A percentile compares a stretch with the other conserved stretches of the same genome.
These are phyloP conservation scores for Lasiosphaeria ovina DNA, from an alignment of 495 filamentous ascomycete species.

Conservation along the genomic window DNA sequence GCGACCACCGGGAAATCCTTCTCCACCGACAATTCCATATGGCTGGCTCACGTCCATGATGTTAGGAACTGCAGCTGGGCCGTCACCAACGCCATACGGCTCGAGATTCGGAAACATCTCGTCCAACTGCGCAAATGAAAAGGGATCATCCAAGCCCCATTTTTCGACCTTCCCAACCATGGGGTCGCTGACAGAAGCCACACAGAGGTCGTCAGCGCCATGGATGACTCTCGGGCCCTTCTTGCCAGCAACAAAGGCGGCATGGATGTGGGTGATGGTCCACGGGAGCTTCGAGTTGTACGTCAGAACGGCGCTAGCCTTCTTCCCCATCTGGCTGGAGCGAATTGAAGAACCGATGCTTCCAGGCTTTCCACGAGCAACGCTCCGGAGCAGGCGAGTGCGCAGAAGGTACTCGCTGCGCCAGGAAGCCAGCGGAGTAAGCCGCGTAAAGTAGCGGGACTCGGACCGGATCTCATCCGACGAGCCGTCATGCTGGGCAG, in stretches of 20 bases:
- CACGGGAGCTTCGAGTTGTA: slow-evolving; percentile 79
- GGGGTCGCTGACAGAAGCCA: slow-evolving; percentile 72
- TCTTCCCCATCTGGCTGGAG: slow-evolving; percentile 53
- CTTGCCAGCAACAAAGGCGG: slow-evolving; percentile 64
- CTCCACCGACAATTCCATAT: slow-evolving; percentile 79
- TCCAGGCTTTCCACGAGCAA: slow-evolving; percentile 67
- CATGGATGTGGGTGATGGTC: slow-evolving; percentile 73
- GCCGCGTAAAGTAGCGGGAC: slow-evolving; percentile 68
- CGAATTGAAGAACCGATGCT: slow-evolving; percentile 35
- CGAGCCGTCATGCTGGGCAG: slow-evolving; percentile 42
- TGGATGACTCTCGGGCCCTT: slow-evolving; percentile 76
- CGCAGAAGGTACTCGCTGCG: slow-evolving; percentile 87
- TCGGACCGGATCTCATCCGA: slow-evolving; percentile 60
- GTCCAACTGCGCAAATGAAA: slow-evolving; percentile 69
- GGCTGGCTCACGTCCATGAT: slow-evolving; percentile 84
- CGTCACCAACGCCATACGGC: slow-evolving; percentile 75
- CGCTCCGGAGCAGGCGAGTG: slow-evolving; percentile 77
- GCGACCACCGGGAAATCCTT: slow-evolving; percentile 77
- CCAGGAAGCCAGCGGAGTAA: slow-evolving; percentile 82
- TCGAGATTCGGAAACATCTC: slow-evolving; percentile 70
- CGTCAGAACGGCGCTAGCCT: slow-evolving; percentile 58
- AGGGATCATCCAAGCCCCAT: slow-evolving; percentile 77
- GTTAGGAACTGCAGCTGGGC: slow-evolving; percentile 73
- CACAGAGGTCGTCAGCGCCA: slow-evolving; percentile 71
- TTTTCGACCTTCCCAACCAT: slow-evolving; percentile 73